Conservation (phyloP, 2,329 filamentous ascomycete genomes). For the Graphium sp. region DNA sequence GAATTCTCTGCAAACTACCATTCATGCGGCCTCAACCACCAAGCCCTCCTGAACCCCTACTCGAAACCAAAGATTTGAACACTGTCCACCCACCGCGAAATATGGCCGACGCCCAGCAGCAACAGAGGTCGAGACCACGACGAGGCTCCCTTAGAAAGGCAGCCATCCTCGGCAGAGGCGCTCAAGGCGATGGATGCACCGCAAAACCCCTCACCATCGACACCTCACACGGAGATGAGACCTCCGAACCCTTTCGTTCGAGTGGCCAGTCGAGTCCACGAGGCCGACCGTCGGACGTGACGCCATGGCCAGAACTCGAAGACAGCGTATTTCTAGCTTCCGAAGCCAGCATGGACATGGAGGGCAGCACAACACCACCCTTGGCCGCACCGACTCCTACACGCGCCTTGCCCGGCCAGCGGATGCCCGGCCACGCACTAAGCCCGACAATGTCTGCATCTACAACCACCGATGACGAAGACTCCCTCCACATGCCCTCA, state of each 20-base stretch:
- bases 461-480: slow-evolving; percentile 67
- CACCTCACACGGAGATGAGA: slow-evolving; percentile 11
- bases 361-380: slow-evolving; percentile 4
- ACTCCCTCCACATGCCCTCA: slow-evolving; percentile 46
- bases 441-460: slow-evolving; percentile 38
- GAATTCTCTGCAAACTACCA: too few species aligned
- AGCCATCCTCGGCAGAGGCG: slow-evolving; percentile 62
- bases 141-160: slow-evolving; percentile 80
- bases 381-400: slow-evolving; percentile 8
- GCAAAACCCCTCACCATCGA: slow-evolving; percentile 26
- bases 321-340: neutral
- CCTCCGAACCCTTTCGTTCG: slow-evolving; percentile 2
- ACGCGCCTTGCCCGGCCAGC: slow-evolving; percentile 3
- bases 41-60: too few species aligned
- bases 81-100: too few species aligned
- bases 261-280: slow-evolving; percentile 4
- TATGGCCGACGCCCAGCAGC: too few species aligned
- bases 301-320: slow-evolving; percentile 6
- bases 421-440: neutral
- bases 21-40: too few species aligned
- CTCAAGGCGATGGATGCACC: slow-evolving; percentile 41
- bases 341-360: slow-evolving; percentile 2
- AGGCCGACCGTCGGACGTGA: slow-evolving; percentile 5
- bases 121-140: too few species aligned
- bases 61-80: too few species aligned